A percentile compares a stretch with the other conserved stretches of the same genome.
Conservation (phyloP, 345 rosid genomes). For the Sisymbrium altissimum region DNA sequence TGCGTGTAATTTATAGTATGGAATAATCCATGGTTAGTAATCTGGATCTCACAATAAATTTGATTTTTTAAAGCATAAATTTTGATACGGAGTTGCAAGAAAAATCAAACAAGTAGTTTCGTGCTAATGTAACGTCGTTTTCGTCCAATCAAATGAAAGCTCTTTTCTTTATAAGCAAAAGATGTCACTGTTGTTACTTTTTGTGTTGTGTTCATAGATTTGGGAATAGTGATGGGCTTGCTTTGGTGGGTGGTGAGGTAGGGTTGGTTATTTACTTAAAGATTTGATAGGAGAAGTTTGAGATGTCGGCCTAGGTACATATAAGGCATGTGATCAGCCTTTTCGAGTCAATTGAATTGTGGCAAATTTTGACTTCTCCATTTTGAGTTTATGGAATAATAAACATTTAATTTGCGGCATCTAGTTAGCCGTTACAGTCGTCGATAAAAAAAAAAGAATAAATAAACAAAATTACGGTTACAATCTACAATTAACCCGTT, state of each 20-base stretch:
- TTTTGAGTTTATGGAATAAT: slow-evolving; percentile 2
- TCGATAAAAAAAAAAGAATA: not conserved
- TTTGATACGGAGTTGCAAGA: not conserved
- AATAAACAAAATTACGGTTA: not conserved
- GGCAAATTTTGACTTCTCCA: not conserved
- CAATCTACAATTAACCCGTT: not conserved
- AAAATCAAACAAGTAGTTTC: not conserved
- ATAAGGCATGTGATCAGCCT: slow-evolving; percentile 15
- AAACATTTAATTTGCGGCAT: not conserved
- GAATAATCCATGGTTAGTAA: slow-evolving; percentile 7
- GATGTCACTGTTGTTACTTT: not conserved
- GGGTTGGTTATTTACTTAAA: slow-evolving; percentile 17
- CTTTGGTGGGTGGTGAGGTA: slow-evolving; percentile 19
- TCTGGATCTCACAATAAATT: slow-evolving; percentile 6
- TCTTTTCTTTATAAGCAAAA: not conserved
- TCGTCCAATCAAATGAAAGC: not conserved
- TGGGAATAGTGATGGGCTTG: slow-evolving; percentile 20
- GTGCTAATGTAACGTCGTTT: not conserved
- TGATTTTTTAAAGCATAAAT: not conserved
- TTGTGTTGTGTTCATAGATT: not conserved
- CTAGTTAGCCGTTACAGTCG: not conserved
- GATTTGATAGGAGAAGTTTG: slow-evolving; percentile 11
- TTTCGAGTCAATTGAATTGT: not conserved
- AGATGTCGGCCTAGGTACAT: slow-evolving; percentile 16
- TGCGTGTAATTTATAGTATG: slow-evolving; percentile 19